These are phyloP conservation scores for Colletotrichum plurivorum DNA, from an alignment of 2,329 filamentous ascomycete genomes.

Conservation along the genomic window DNA sequence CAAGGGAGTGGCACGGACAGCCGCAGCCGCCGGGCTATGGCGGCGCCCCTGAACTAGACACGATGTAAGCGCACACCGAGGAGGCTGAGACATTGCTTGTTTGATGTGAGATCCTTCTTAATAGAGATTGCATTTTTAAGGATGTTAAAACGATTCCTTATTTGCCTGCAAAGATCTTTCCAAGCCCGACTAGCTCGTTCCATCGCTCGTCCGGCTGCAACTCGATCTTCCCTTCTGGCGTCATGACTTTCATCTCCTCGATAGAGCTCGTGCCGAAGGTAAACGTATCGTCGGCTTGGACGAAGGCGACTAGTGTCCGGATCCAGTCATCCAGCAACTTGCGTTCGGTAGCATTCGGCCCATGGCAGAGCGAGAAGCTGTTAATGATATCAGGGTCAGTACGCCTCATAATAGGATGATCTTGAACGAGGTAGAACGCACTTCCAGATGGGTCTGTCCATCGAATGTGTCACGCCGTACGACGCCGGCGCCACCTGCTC, in stretches of 20 bases:
- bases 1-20: too few species aligned
- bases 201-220: slow-evolving; percentile 53
- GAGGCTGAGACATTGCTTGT: too few species aligned
- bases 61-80: too few species aligned
- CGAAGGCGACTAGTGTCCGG: slow-evolving; percentile 53
- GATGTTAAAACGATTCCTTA: not conserved
- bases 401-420: not conserved
- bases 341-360: slow-evolving; percentile 51
- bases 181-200: slow-evolving; percentile 48
- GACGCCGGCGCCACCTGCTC: slow-evolving; percentile 53
- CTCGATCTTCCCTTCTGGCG: slow-evolving; percentile 50
- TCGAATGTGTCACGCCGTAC: slow-evolving; percentile 54
- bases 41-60: too few species aligned
- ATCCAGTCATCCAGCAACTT: slow-evolving; percentile 56
- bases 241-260: slow-evolving; percentile 54
- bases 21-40: too few species aligned
- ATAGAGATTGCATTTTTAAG: not conserved
- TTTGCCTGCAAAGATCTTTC: slow-evolving; percentile 46
- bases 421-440: slow-evolving; percentile 42
- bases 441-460: slow-evolving; percentile 60
- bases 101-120: too few species aligned
- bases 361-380: slow-evolving; percentile 56
- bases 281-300: slow-evolving; percentile 48
- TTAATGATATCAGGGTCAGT: not conserved
- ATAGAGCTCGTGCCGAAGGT: slow-evolving; percentile 51